phyloP scores from a whole-genome alignment of 225 moss, liverwort and hornwort species.

The Bryum argenteum region DNA sequence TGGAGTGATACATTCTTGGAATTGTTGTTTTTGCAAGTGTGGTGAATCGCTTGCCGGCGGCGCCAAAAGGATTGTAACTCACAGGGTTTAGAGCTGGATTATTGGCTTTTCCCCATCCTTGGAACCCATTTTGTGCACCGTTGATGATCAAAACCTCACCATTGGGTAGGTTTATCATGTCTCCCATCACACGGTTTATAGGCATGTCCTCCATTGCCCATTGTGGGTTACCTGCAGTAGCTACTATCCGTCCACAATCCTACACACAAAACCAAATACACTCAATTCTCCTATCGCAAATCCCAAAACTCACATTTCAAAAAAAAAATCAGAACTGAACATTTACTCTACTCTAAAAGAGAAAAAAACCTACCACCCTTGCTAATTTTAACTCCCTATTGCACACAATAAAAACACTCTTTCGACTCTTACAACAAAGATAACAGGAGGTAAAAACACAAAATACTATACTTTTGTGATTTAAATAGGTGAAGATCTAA shows the following conservation, averaged over 20 bases:
- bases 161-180: constrained; percentile 73
- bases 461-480: too few species aligned
- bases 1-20: constrained; percentile 52
- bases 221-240: constrained; percentile 26
- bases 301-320: too few species aligned
- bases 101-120: constrained; percentile 65
- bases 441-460: too few species aligned
- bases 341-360: too few species aligned
- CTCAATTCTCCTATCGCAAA: too few species aligned
- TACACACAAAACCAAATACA: not conserved
- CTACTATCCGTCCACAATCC: constrained; percentile 67
- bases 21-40: constrained; percentile 17
- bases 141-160: constrained; percentile 65
- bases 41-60: constrained; percentile 16
- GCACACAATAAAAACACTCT: too few species aligned
- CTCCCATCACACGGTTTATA: constrained; percentile 60
- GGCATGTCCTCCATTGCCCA: constrained; percentile 91
- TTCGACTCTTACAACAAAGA: too few species aligned
- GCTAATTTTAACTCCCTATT: too few species aligned
- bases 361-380: too few species aligned
- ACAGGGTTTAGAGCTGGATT: constrained; percentile 61
- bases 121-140: constrained; percentile 64
- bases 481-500: too few species aligned
- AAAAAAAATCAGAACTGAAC: too few species aligned
- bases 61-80: constrained; percentile 30